Evolutionary conservation across 139 green algal species (phyloP).

Genomic region (Picochlorum costavermella): DNA sequence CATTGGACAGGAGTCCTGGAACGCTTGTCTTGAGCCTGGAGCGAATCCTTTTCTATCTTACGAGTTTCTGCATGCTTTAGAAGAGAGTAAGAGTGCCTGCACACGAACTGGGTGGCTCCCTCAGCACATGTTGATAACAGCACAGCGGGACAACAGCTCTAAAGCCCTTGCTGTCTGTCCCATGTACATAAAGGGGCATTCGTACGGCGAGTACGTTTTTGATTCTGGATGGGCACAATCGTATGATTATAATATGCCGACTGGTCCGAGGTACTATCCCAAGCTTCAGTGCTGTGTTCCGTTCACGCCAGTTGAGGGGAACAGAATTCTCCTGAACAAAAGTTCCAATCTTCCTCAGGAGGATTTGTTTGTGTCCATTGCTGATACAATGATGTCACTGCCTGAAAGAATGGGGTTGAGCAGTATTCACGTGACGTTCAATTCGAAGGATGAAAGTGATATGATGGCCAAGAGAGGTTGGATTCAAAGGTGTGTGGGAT

Average conservation of each 20-base stretch:
- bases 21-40: slow-evolving; percentile 42
- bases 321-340: slow-evolving; percentile 40
- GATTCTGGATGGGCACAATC: slow-evolving; percentile 60
- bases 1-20: slow-evolving; percentile 49
- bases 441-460: slow-evolving; percentile 52
- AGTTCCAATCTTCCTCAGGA: neutral
- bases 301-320: slow-evolving; percentile 78
- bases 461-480: slow-evolving; percentile 51
- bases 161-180: slow-evolving; percentile 49
- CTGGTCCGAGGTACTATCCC: slow-evolving; percentile 70
- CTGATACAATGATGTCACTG: slow-evolving; percentile 20
- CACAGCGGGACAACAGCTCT: slow-evolving; percentile 2
- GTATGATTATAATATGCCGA: slow-evolving; percentile 12
- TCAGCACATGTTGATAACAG: slow-evolving; percentile 52
- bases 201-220: slow-evolving; percentile 79
- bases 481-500: slow-evolving; percentile 38
- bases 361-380: slow-evolving; percentile 38
- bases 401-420: slow-evolving; percentile 50
- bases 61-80: slow-evolving; percentile 57
- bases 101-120: slow-evolving; percentile 55
- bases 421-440: slow-evolving; percentile 81
- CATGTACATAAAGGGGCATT: slow-evolving; percentile 67
- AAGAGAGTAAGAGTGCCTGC: slow-evolving; percentile 31
- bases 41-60: slow-evolving; percentile 70
- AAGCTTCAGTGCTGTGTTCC: slow-evolving; percentile 88